Evolutionary conservation across 2,329 filamentous ascomycete genomes (phyloP), one percentile per base, ranked within the genome.

Genomic region (Cryoendolithus antarcticus): DNA sequence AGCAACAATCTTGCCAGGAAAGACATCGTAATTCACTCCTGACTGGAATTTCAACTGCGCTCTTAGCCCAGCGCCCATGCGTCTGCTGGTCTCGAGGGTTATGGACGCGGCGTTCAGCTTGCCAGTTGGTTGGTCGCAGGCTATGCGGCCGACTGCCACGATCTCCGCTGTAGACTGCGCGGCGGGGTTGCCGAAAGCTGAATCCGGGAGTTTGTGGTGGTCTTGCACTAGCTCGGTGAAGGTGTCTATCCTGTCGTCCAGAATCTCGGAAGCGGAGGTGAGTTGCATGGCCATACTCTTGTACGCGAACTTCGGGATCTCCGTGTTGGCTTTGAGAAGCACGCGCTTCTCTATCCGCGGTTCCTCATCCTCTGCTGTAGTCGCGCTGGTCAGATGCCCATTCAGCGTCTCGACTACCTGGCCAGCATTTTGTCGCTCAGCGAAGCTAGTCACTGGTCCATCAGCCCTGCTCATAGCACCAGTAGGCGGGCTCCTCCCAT

Each of bases 211-310:
- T 9, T 74, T 68, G 60, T 93, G 75, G 48, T 86, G 70, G 40
- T 80, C 74, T 61, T 84, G 78, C 4, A 93, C 70, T 2, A 86
- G 61, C n/a, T 68, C 65, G 43, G 77, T 71, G 53, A 95, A 94
- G 46, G 88, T 86, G 52, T 96, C 86, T 65, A 98, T 95, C 51
- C 86, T 74, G 61, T 96, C 89, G 62, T 98, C 91, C 6, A 96
- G 72, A 33, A 94, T 84, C 59, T 94, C 88, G 4, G 89, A 93
- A 0, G 86, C 79, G 58, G 95, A 88, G 4, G 85, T 88, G 5
- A 91, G 70, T 55, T 94, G 93, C 86, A 96, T 94, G 2, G 85
- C 82, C 70, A 96, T 80, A 2, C 86, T 84, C 56, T 88, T 91
- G 63, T 96, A 98, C 1, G 70, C 77, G 49, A 95, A 80, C 58